A percentile compares a stretch with the other conserved stretches of the same genome.
phyloP scores from a whole-genome alignment of 1,284 basidiomycete species.

The Sporisorium iseilematis-ciliati region DNA sequence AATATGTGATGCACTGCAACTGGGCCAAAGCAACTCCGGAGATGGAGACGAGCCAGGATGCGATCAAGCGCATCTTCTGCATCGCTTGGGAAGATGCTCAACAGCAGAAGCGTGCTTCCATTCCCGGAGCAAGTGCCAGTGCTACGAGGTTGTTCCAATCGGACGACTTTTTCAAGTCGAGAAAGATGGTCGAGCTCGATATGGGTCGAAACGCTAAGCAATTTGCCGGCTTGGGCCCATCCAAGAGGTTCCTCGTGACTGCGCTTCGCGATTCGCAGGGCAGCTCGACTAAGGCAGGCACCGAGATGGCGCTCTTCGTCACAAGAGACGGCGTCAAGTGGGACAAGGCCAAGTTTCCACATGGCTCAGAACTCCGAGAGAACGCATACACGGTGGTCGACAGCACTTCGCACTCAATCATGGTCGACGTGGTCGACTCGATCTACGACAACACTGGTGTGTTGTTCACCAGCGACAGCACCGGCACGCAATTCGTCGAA shows the following conservation, averaged over 20 bases:
- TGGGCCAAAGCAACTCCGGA: constrained; percentile 66
- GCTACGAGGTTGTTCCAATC: constrained; percentile 58
- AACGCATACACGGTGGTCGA: constrained; percentile 97
- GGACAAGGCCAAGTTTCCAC: constrained; percentile 76
- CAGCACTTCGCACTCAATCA: constrained; percentile 88
- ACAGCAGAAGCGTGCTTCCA: constrained; percentile 8
- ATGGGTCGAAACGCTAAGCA: constrained; percentile 60
- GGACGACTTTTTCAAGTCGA: constrained; percentile 64
- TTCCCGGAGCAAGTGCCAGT: background rate
- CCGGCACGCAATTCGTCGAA: constrained; percentile 95
- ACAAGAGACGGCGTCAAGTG: constrained; percentile 59
- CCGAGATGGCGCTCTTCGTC: constrained; percentile 66
- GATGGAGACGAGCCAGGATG: constrained; percentile 41
- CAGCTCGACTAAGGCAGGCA: constrained; percentile 25
- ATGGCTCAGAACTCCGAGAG: constrained; percentile 83
- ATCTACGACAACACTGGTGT: constrained; percentile 80
- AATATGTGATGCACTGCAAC: constrained; percentile 62
- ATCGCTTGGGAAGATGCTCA: constrained; percentile 64
- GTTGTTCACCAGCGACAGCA: constrained; percentile 91
- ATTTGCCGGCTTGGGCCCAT: constrained; percentile 64
- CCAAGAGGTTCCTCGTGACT: constrained; percentile 62
- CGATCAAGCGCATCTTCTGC: constrained; percentile 62
- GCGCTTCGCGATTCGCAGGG: constrained; percentile 61
- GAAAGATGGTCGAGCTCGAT: constrained; percentile 55
- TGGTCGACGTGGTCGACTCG: constrained; percentile 80